Evolutionary conservation across 1,284 basidiomycete species (phyloP), one percentile per base, ranked within the genome.

Genomic region (Marasmius tenuissimus): DNA sequence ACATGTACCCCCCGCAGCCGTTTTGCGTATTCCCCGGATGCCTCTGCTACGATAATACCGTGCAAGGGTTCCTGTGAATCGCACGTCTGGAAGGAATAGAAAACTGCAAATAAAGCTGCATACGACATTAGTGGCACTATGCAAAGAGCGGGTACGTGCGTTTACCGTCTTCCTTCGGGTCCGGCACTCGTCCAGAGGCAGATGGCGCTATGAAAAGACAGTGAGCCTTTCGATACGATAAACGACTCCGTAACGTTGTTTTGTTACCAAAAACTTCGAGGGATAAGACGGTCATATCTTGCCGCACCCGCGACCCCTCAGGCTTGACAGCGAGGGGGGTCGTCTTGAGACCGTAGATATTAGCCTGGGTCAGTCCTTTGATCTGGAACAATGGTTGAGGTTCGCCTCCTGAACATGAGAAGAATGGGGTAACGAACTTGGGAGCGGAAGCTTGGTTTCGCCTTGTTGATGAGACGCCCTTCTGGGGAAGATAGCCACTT

Each of bases 191-290:
- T 14, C 82, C 79, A 18, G 77, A 85, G n/a, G 81, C 78, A 0
- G 90, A 89, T 39, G 83, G 85, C 14, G 84, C 92, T 93, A n/a
- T 11, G 55, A 54, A 37, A 55, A 57, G 11, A 22, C 58, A 51
- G 65, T 11, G 35, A 47, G 47, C 39, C 48, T 56, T 20, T 59
- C 22, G 34, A 52, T 20, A 20, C 55, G 22, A 20, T 27, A 27
- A 11, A 33, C 14, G 48, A 22, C 3, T 40, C 22, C 22, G n/a
- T 8, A 34, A 42, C 8, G 14, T 14, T 6, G 8, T 18, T 38
- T 49, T 66, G 84, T 66, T 63, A 92, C 94, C 91, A 71, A 96
- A 93, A 1, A 96, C 76, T 73, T 98, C 97, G 52, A 98, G 72
- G 2, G 91, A 87, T 50, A 98, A 75, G 9, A 93, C 78, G 0